Base-by-base conservation (phyloP, 805 yeast genomes). In the Hemisphaericaspora nanyangensis region DNA sequence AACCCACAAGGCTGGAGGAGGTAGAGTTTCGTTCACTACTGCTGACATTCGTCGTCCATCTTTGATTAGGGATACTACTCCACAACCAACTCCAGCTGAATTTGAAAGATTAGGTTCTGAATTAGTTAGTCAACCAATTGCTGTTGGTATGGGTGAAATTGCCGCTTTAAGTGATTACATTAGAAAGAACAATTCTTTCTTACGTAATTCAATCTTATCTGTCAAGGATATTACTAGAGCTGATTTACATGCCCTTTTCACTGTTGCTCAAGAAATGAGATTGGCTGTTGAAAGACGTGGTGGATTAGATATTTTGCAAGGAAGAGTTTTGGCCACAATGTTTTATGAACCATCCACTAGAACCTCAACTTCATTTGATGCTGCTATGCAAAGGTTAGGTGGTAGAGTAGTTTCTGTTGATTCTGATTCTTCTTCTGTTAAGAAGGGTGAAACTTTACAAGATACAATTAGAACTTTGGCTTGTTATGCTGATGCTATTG, bases 361-460 rank as follows among this genome's bases (percentile, higher is more conserved):
- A 69, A 93, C 99, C 25, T 80, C 95, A 15, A 81, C 97, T 17
- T 93, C 98, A 1, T 95, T 95, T 61, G 96, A 93, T 63, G 96
- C 96, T 54, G 99, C 99, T 44, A 93, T 93, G 99, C 98, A 93
- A 74, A 85, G 99, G 71, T 76, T 93, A 54, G 99, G 99, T 63
- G 99, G 99, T 60, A 80, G 96, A 66, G 95, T 89, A 51, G 85
- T 95, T 50, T 77, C 95, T 39, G 85, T 93, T 48, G 76, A 85
- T 46, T 85, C 93, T 44, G 80, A 77, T 48, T 76, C 89, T 25
- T 90, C 98, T n/a, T 87, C 96, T 17, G 96, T 90, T 35, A 86
- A 88, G 72, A 93, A 93, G 76, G 99, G 99, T 51, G 99, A 93
- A 74, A 85, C 97, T 32, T 74, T 93, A 58, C 97, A 91, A 69